Evolutionary conservation across 108 stramenopile genomes (phyloP).

Genomic region (Nitzschia putrida): DNA sequence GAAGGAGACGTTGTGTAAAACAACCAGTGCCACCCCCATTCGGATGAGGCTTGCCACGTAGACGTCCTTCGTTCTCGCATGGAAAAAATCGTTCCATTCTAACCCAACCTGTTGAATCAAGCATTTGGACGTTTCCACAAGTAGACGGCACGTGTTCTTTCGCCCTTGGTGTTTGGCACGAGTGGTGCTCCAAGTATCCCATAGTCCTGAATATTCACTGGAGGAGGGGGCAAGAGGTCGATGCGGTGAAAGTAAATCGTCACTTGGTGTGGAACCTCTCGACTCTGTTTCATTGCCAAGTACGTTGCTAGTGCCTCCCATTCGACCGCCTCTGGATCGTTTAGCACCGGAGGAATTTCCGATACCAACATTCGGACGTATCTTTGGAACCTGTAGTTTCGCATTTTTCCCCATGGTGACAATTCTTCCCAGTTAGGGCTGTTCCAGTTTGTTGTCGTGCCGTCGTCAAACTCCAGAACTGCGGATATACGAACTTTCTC

Average conservation of each 20-base stretch:
- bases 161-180: background rate
- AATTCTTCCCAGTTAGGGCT: background rate
- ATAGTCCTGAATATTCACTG: background rate
- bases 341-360: background rate
- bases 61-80: background rate
- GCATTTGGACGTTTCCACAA: slow-evolving; percentile 1
- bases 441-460: background rate
- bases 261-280: background rate
- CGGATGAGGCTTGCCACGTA: background rate
- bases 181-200: slow-evolving; percentile 1
- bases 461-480: background rate
- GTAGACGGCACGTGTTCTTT: slow-evolving; percentile 2
- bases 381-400: background rate
- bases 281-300: background rate
- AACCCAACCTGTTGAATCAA: background rate
- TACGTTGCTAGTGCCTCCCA: background rate
- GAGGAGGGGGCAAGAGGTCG: background rate
- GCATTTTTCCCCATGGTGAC: slow-evolving; percentile 4
- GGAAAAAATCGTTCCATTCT: background rate
- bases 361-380: background rate
- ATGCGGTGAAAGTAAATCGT: background rate
- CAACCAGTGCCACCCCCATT: background rate
- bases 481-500: background rate
- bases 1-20: background rate
- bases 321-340: slow-evolving; percentile 1